Conservation (phyloP, 257 asterid genomes). For the Plantago elongata region DNA sequence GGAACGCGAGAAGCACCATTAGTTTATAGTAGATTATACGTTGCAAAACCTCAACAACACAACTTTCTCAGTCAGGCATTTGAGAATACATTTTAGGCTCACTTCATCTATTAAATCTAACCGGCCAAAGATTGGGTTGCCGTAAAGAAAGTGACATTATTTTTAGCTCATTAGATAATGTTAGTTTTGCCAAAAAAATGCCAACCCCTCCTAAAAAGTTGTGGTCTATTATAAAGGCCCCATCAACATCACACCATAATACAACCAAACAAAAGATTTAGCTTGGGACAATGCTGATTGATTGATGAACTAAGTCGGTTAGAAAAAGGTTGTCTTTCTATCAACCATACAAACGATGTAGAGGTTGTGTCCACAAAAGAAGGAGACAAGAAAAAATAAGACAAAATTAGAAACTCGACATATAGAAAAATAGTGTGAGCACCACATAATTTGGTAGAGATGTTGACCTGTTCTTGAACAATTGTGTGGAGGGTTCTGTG, state of each 20-base stretch:
- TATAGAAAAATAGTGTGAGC: background rate
- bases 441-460: constrained; percentile 5
- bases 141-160: background rate
- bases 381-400: background rate
- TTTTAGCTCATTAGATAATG: background rate
- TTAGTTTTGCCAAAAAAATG: background rate
- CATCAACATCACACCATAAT: background rate
- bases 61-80: background rate
- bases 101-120: background rate
- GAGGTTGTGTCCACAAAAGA: constrained; percentile 12
- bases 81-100: too few relatives aligned
- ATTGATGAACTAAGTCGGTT: background rate
- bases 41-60: background rate
- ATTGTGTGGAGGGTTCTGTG: constrained; percentile 91
- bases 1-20: background rate
- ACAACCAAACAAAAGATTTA: constrained; percentile 1
- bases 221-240: background rate
- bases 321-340: background rate
- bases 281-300: constrained; percentile 8
- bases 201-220: constrained; percentile 3
- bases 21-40: background rate
- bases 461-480: constrained; percentile 75
- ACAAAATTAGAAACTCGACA: constrained; percentile 2
- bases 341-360: constrained; percentile 14
- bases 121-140: background rate